Evolutionary conservation across 495 filamentous ascomycete species (phyloP), one percentile per base, ranked within the genome.

Genomic region (Neurospora terricola): DNA sequence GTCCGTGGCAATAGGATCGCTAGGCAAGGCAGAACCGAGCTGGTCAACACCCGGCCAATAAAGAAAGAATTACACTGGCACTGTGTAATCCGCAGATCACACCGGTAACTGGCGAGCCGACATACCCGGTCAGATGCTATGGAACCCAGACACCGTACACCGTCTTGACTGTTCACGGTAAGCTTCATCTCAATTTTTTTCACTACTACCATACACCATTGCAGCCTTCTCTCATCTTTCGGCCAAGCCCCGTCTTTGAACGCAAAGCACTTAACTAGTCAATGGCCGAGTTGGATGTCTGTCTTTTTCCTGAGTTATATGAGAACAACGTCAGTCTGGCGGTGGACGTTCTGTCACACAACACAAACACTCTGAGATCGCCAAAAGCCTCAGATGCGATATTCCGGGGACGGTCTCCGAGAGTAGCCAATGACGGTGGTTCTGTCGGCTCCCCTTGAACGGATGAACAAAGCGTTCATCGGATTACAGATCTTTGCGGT

Each of bases 321-420:
- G 43, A 72, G 71, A 72, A 72, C 69, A 70, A 73, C 69, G 73
- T 74, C 71, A 74, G 69, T 76, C 69, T 71, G 39, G 73, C 75
- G 72, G 75, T 74, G 71, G 74, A 21, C 37, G 70, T 21, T 68
- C 16, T 30, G 42, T 30, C 66, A 38, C 54, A 69, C 21, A 12
- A 40, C 34, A 62, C 27, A 23, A 37, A 34, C 42, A 59, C 8
- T 8, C 16, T n/a, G 12, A 34, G 27, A 27, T 59, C 30, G 39
- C 5, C 30, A 34, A 42, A n/a, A 37, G 21, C 27, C 30, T 59
- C 30, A 34, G 10, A 69, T 59, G 12, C 34, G 30, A 70, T 27
- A 38, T 72, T 71, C 39, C 38, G 23, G 39, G 37, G 23, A 16
- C 34, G 21, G 34, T 16, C 34, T 70, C 27, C 1, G n/a, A 30